phyloP scores from a whole-genome alignment of 2,329 filamentous ascomycete genomes.

The Ophiostoma ips region DNA sequence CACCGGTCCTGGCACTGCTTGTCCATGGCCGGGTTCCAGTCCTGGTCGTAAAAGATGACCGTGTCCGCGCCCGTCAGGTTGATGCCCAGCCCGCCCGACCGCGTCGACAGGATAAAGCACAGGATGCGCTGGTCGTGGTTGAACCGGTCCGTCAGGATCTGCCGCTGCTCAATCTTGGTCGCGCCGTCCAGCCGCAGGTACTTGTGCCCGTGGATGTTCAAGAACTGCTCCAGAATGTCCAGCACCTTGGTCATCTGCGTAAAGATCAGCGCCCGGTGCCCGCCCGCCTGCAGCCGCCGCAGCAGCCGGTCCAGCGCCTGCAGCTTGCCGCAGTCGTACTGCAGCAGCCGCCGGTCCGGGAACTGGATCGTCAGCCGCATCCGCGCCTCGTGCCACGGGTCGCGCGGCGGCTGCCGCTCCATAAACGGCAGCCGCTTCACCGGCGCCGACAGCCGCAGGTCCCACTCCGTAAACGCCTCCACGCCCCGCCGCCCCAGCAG shows the following conservation, averaged over 20 bases:
- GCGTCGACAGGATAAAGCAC: slow-evolving; percentile 88
- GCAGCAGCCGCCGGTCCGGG: slow-evolving; percentile 86
- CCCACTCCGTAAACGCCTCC: slow-evolving; percentile 40
- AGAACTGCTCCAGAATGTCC: slow-evolving; percentile 91
- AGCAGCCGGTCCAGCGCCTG: slow-evolving; percentile 79
- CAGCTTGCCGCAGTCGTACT: slow-evolving; percentile 95
- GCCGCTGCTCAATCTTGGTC: slow-evolving; percentile 88
- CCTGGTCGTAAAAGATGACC: slow-evolving; percentile 96
- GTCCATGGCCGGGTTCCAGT: slow-evolving; percentile 99
- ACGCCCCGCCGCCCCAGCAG: slow-evolving; percentile 48
- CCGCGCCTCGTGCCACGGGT: slow-evolving; percentile 87
- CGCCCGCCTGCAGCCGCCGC: slow-evolving; percentile 72
- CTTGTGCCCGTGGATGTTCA: slow-evolving; percentile 95
- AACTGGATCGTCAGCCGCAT: slow-evolving; percentile 93
- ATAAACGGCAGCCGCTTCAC: slow-evolving; percentile 42
- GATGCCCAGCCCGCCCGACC: slow-evolving; percentile 88
- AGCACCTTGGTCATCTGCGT: slow-evolving; percentile 99
- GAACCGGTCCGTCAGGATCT: slow-evolving; percentile 91
- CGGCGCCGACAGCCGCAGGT: slow-evolving; percentile 43
- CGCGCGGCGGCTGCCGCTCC: slow-evolving; percentile 42
- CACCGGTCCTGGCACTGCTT: slow-evolving; percentile 97
- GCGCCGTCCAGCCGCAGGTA: slow-evolving; percentile 94
- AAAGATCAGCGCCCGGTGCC: slow-evolving; percentile 92
- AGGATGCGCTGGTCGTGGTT: slow-evolving; percentile 88
- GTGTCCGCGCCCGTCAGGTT: slow-evolving; percentile 94